Percentiles rank a stretch among this genome's conserved stretches.
Conservation (phyloP, 2,329 filamentous ascomycete species). For the Fusarium liriodendri region DNA sequence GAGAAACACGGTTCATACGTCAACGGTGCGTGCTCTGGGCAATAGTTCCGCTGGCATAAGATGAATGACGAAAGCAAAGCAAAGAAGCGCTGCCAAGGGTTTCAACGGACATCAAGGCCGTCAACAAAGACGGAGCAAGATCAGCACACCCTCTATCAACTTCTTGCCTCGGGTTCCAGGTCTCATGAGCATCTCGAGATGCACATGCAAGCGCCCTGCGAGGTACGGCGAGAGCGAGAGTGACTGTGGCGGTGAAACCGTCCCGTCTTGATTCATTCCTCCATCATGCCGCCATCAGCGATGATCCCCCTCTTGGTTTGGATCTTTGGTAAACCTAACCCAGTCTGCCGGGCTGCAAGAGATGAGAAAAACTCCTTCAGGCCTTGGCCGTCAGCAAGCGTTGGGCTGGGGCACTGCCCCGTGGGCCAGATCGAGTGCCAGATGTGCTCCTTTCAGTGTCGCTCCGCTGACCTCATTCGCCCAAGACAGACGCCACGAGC, state of each 20-base stretch:
- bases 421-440: constrained; percentile 20
- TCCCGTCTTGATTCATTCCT: constrained; percentile 6
- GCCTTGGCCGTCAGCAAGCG: constrained; percentile 11
- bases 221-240: constrained; percentile 9
- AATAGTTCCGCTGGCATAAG: constrained; percentile 13
- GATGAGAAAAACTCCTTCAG: constrained; percentile 19
- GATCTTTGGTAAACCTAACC: constrained; percentile 15
- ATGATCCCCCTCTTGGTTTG: constrained; percentile 6
- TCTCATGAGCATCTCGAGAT: constrained; percentile 36
- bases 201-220: constrained; percentile 37
- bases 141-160: constrained; percentile 28
- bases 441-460: constrained; percentile 22
- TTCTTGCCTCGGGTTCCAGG: constrained; percentile 36
- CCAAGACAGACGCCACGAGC: constrained; percentile 34
- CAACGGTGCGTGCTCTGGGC: constrained; percentile 24
- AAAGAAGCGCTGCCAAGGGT: constrained; percentile 16
- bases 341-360: neutral
- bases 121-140: neutral
- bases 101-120: constrained; percentile 15
- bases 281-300: constrained; percentile 12
- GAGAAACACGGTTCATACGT: constrained; percentile 29
- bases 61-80: constrained; percentile 31
- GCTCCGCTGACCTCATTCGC: constrained; percentile 34
- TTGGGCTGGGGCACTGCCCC: constrained; percentile 12
- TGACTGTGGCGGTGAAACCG: constrained; percentile 25